Percentiles rank a stretch among this genome's conserved stretches.
phyloP scores from a whole-genome alignment of 768 basidiomycete genomes.

The Trametes maxima region DNA sequence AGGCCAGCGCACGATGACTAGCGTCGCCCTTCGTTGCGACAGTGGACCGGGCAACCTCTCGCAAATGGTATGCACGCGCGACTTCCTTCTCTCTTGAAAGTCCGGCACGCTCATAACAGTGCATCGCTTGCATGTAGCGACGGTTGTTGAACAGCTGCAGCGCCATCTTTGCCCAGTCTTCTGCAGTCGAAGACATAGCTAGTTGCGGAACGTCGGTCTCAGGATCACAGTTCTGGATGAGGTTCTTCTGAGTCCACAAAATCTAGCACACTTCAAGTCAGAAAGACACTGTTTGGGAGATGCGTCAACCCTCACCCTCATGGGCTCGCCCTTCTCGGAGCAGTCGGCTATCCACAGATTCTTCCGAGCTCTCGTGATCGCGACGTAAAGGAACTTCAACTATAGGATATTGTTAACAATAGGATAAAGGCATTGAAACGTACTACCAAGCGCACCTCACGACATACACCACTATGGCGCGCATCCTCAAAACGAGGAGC shows the following conservation, averaged over 20 bases:
- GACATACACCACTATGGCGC: neutral
- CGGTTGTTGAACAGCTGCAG: constrained; percentile 44
- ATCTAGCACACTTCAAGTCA: constrained; percentile 35
- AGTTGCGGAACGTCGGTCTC: constrained; percentile 53
- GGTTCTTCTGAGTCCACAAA: constrained; percentile 50
- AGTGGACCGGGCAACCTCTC: constrained; percentile 49
- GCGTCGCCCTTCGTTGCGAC: constrained; percentile 27
- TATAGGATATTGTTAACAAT: constrained; percentile 27
- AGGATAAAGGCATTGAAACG: neutral
- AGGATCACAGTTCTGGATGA: constrained; percentile 52
- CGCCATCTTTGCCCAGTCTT: constrained; percentile 49
- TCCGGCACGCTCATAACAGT: constrained; percentile 54
- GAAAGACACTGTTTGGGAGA: neutral
- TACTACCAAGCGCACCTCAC: neutral
- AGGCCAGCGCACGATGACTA: constrained; percentile 37
- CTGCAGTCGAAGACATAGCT: constrained; percentile 52
- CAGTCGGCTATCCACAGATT: constrained; percentile 72
- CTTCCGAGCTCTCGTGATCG: constrained; percentile 67
- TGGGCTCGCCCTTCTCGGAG: constrained; percentile 57
- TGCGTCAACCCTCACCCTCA: constrained; percentile 47
- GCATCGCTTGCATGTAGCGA: constrained; percentile 54
- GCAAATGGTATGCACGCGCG: constrained; percentile 55
- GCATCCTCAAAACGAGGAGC: constrained; percentile 50
- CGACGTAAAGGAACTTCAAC: constrained; percentile 73
- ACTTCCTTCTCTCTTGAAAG: constrained; percentile 46